These are phyloP conservation scores for Picea glauca DNA, from an alignment of 75 land plant species.

Conservation along the genomic window DNA sequence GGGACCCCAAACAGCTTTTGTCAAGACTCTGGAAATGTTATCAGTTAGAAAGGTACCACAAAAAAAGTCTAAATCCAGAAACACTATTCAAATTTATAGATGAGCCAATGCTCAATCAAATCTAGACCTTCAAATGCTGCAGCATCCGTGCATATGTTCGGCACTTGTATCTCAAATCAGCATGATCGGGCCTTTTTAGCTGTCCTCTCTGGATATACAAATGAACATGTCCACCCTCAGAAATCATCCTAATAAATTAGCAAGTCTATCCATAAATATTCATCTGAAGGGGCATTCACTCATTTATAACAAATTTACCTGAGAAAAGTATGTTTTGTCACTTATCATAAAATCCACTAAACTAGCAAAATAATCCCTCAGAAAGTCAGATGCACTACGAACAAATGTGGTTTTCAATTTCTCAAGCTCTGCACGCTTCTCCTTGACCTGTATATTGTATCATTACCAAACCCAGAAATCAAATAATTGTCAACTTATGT, in stretches of 20 bases:
- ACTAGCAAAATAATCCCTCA: conserved; percentile 90
- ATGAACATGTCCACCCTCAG: not conserved
- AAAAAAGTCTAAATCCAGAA: not conserved
- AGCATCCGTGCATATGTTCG: conserved; percentile 97
- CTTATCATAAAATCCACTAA: conserved; percentile 95
- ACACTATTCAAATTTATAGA: not conserved
- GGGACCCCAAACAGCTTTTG: conserved; percentile 77
- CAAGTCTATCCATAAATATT: not conserved
- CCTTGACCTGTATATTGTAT: conserved; percentile 66
- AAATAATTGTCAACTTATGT: not conserved
- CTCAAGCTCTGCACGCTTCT: conserved; percentile 89
- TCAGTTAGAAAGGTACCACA: not conserved
- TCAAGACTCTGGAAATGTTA: conserved; percentile 68
- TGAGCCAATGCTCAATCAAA: not conserved
- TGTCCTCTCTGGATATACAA: conserved; percentile 70
- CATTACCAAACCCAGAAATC: conserved; percentile 10
- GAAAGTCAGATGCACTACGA: conserved; percentile 88
- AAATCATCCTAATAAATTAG: not conserved
- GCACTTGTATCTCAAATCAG: conserved; percentile 92
- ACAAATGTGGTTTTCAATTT: conserved; percentile 86
- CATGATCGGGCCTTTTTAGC: conserved; percentile 98
- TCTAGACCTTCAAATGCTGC: conserved; percentile 87
- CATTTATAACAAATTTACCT: conserved; percentile 40
- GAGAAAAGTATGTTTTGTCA: conserved; percentile 96
- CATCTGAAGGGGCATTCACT: not conserved